These are phyloP conservation scores for Talaromyces borbonicus DNA, from an alignment of 495 filamentous ascomycete genomes.

Conservation along the genomic window DNA sequence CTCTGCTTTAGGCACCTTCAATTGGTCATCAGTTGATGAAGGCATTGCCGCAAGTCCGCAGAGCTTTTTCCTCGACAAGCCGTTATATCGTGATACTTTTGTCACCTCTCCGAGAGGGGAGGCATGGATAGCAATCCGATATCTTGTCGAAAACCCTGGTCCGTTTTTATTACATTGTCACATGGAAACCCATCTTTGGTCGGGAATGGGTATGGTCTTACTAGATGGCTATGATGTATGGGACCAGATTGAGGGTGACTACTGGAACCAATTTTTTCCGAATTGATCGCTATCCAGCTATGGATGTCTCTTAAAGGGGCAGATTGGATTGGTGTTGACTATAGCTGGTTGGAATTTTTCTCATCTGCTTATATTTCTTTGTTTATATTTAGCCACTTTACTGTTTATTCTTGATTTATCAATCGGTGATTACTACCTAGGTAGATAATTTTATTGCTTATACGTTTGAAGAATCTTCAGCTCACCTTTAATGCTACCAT, in stretches of 20 bases:
- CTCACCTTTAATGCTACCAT: too few species aligned
- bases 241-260: constrained; percentile 30
- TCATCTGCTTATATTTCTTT: too few species aligned
- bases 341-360: too few species aligned
- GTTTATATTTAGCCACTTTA: too few species aligned
- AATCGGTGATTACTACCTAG: too few species aligned
- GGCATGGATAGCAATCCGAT: constrained; percentile 45
- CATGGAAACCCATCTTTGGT: constrained; percentile 45
- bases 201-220: constrained; percentile 47
- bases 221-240: constrained; percentile 49
- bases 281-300: too few species aligned
- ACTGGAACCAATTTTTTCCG: constrained; percentile 12
- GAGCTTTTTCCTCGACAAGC: constrained; percentile 46
- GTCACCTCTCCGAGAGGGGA: constrained; percentile 27
- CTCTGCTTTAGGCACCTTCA: constrained; percentile 36
- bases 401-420: too few species aligned
- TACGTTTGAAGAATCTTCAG: too few species aligned
- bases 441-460: too few species aligned
- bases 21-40: constrained; percentile 40
- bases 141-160: constrained; percentile 49
- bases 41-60: constrained; percentile 34
- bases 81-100: constrained; percentile 41
- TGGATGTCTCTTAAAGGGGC: too few species aligned
- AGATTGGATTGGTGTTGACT: too few species aligned
- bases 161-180: constrained; percentile 53